A percentile compares a stretch with the other conserved stretches of the same genome.
phyloP scores from a whole-genome alignment of 2,329 filamentous ascomycete species.

The Remersonia thermophila region DNA sequence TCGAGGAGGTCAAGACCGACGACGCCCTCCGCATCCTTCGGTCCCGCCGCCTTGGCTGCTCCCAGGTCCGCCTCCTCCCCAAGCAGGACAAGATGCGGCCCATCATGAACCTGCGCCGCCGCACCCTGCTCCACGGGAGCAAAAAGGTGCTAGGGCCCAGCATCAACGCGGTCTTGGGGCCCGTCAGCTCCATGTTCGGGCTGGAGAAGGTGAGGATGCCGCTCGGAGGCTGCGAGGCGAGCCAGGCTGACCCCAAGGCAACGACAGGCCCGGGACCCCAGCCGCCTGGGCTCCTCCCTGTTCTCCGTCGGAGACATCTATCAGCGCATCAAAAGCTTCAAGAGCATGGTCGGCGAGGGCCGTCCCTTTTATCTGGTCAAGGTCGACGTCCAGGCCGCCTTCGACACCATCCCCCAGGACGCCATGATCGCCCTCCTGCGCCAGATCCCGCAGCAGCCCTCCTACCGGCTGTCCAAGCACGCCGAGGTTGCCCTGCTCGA shows the following conservation, averaged over 20 bases:
- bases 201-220: conserved; percentile 53
- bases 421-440: conserved; percentile 55
- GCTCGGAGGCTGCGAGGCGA: background rate
- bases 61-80: conserved; percentile 68
- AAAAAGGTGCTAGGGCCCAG: conserved; percentile 46
- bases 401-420: conserved; percentile 85
- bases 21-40: conserved; percentile 46
- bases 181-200: conserved; percentile 64
- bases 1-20: conserved; percentile 58
- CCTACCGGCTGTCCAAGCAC: conserved; percentile 64
- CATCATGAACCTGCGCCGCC: conserved; percentile 73
- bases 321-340: conserved; percentile 57
- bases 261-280: conserved; percentile 34
- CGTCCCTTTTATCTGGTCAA: conserved; percentile 52
- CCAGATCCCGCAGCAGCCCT: conserved; percentile 40
- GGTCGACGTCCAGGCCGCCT: conserved; percentile 81
- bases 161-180: conserved; percentile 52
- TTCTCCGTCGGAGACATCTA: conserved; percentile 77
- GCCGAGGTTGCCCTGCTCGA: conserved; percentile 51
- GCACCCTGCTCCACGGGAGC: conserved; percentile 38
- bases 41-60: conserved; percentile 57
- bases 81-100: conserved; percentile 67
- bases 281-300: conserved; percentile 62
- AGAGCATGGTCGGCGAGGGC: conserved; percentile 30
- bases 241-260: background rate